Base-by-base conservation (phyloP, 495 filamentous ascomycete genomes). In the Trichoderma erinaceum region DNA sequence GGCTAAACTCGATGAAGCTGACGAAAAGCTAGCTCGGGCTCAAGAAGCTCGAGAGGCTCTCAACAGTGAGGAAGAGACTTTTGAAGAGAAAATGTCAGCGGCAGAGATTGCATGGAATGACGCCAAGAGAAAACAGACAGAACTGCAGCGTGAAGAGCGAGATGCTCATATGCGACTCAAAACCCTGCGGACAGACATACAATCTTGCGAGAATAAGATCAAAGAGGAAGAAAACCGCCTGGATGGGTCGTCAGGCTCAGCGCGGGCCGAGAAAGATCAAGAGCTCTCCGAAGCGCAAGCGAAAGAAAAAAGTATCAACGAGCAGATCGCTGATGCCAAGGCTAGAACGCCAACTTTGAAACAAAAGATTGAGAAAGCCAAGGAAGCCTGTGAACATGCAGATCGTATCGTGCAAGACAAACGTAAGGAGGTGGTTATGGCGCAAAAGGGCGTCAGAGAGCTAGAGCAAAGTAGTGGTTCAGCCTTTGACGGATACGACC, bases 201-300 rank as follows among this genome's bases (percentile, higher is more conserved):
- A 79, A 56, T 71, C 73, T 0, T 70, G 73, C 41, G 75, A 82
- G 63, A 65, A 65, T 35, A 77, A 78, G 58, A 83, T 85, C 69
- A 71, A 65, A 4, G 73, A 69, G 23, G 83, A 85, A 70, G 71
- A 80, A 67, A 64, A 72, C 32, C 78, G 79, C 4, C 74, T 86
- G 18, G 85, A 86, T 70, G 81, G 85, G 43, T 81, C 84, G 5
- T 83, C 83, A 67, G 84, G 85, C 58, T 84, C 83, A 65, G 73
- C 77, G 67, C 75, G 75, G 71, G 56, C 73, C 18, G 65, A 81
- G 69, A 76, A 71, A 69, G 69, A 77, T 41, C 70, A 70, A 29
- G 78, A 81, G 68, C 74, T 87, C 27, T 78, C 82, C 21, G 75
- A 80, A 65, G 84, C 87, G 13, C 82, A 85, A 61, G 71, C 75